phyloP scores from a whole-genome alignment of 2,329 filamentous ascomycete species.

The Sarocladium strictum region DNA sequence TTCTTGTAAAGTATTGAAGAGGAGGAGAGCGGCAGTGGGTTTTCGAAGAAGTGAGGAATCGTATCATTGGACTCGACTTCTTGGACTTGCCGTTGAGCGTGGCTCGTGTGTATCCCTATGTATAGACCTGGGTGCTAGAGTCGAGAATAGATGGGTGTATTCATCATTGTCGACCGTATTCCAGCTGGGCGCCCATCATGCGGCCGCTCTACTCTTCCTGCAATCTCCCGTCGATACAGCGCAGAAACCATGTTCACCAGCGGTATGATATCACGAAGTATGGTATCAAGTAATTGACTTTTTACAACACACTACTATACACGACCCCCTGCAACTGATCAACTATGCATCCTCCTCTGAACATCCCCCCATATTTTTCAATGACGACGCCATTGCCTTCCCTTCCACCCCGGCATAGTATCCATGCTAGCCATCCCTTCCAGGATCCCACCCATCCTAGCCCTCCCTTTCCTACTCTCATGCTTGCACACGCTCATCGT shows the following conservation, averaged over 20 bases:
- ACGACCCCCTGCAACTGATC: not conserved
- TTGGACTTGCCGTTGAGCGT: not conserved
- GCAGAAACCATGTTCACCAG: too few species aligned
- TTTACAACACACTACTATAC: slow-evolving; percentile 8
- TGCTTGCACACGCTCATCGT: not conserved
- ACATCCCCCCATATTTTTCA: not conserved
- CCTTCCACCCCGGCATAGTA: not conserved
- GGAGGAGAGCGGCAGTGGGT: not conserved
- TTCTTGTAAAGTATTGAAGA: slow-evolving; percentile 6
- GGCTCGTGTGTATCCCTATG: slow-evolving; percentile 9
- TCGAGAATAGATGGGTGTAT: not conserved
- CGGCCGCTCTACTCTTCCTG: too few species aligned
- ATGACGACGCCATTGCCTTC: not conserved
- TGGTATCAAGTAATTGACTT: slow-evolving; percentile 7
- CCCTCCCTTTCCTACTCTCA: not conserved
- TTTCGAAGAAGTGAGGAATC: not conserved
- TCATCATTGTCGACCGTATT: not conserved
- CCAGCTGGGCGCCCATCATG: too few species aligned
- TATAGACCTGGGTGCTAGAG: slow-evolving; percentile 9
- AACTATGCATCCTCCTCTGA: not conserved
- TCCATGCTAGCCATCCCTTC: not conserved
- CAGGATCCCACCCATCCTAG: not conserved
- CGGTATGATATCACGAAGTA: not conserved
- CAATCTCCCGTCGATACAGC: too few species aligned
- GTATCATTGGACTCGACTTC: not conserved